A percentile compares a stretch with the other conserved stretches of the same genome.
phyloP scores from a whole-genome alignment of 345 rosid genomes.

The Lepidium sativum region DNA sequence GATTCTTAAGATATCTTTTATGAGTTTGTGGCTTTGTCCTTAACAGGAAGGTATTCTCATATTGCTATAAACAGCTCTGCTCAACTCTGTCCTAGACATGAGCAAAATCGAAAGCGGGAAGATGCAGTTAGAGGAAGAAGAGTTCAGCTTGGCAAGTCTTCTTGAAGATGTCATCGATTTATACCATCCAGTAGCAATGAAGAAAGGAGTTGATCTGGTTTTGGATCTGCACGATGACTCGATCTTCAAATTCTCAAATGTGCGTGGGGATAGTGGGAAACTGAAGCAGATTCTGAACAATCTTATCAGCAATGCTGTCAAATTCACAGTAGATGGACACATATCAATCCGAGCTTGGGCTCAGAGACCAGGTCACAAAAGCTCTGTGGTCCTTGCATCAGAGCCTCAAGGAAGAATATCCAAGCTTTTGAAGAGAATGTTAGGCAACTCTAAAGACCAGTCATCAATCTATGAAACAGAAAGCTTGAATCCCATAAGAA shows the following conservation, averaged over 20 bases:
- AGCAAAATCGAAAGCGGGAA: conserved; percentile 85
- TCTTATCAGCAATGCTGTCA: conserved; percentile 64
- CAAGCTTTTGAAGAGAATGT: conserved; percentile 16
- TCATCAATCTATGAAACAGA: conserved; percentile 10
- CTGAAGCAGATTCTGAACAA: conserved; percentile 53
- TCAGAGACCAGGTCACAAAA: conserved; percentile 30
- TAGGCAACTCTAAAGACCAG: conserved; percentile 20
- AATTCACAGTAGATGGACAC: conserved; percentile 63
- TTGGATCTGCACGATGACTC: conserved; percentile 62
- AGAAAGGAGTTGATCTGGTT: conserved; percentile 59
- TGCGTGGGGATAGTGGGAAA: conserved; percentile 53
- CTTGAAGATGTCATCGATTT: conserved; percentile 56
- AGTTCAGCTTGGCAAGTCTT: conserved; percentile 47
- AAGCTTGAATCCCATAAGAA: conserved; percentile 11
- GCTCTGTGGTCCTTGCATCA: background rate
- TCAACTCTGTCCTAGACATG: conserved; percentile 61
- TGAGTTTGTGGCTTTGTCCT: background rate
- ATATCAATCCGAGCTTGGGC: conserved; percentile 52
- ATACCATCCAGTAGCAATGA: conserved; percentile 48
- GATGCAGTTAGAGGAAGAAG: conserved; percentile 63
- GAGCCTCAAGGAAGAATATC: conserved; percentile 13
- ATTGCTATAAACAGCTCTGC: conserved; percentile 33
- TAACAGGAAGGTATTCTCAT: background rate
- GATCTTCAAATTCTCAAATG: conserved; percentile 32
- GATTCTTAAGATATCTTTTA: background rate